These are phyloP conservation scores for Xerocomellus amylosporus DNA, from an alignment of 768 basidiomycete species.

Conservation along the genomic window DNA sequence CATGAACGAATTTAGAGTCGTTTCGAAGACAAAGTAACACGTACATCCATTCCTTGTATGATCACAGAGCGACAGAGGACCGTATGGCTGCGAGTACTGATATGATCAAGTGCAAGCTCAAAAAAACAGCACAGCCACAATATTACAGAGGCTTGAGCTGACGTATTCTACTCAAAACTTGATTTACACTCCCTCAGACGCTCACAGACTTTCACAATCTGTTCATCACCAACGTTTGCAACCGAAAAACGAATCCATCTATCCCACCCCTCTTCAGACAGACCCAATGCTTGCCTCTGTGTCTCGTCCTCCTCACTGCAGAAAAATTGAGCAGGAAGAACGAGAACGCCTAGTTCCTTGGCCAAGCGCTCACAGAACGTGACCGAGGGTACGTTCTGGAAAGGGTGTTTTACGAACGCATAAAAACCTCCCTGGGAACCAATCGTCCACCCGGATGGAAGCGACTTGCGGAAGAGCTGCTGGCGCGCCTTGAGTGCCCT, in stretches of 20 bases:
- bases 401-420: conserved; percentile 74
- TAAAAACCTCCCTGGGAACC: conserved; percentile 72
- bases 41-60: conserved; percentile 16
- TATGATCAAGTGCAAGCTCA: not conserved
- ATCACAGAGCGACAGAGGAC: no score
- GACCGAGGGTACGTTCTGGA: conserved; percentile 41
- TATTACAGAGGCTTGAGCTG: not conserved
- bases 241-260: conserved; percentile 79
- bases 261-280: conserved; percentile 41
- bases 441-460: conserved; percentile 59
- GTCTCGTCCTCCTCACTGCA: conserved; percentile 13
- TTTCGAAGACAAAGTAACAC: not conserved
- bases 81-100: no score
- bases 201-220: conserved; percentile 50
- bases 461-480: conserved; percentile 45
- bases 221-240: conserved; percentile 71
- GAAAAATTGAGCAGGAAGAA: conserved; percentile 68
- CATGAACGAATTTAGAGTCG: conserved; percentile 1
- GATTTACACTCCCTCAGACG: conserved; percentile 42
- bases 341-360: conserved; percentile 58
- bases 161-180: conserved; percentile 36
- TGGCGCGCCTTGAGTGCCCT: conserved; percentile 50
- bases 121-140: conserved; percentile 2
- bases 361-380: conserved; percentile 61
- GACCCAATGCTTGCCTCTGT: conserved; percentile 22